Evolutionary conservation across 192 early-diverging fungal species (phyloP), one percentile per base, ranked within the genome.

Genomic region (Helicostylum pulchrum): DNA sequence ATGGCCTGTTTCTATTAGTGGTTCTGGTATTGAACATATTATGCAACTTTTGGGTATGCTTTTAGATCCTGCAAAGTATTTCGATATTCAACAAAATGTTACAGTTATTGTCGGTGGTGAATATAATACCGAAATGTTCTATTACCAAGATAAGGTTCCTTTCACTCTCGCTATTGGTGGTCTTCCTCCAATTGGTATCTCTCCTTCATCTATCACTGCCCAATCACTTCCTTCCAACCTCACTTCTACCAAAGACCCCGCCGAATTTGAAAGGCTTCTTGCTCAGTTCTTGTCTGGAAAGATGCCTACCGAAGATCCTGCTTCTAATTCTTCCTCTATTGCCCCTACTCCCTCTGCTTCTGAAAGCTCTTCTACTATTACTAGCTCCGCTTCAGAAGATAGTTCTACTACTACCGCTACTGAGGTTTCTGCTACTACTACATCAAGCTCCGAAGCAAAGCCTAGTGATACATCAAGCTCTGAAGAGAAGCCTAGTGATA

Each of bases 1-100:
- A 0, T 66, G 65, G 52, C 31, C 57, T 30, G 60, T 66, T 30
- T 55, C 44, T 14, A n/a, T 62, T 9, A 20, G 48, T 39, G 54
- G 26, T 26, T 26, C 26, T 26, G 26, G 26, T 26, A 26, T 26
- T 26, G 26, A 26, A 2, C 26, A 26, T 26, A 0, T 26, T 26
- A 26, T 26, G 0, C 26, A 26, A 26, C 26, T 26, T 26, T 26
- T 26, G 26, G 26, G 26, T 26, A 26, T 26, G 26, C 26, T 26
- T 26, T 26, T 26, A 0, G 26, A 26, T 26, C 26, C 26, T 26
- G 26, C 26, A 26, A 26, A 26, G 44, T 45, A 12, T 45, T 45
- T 45, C 10, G 8, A 12, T 43, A 32, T 57, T 36, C 55, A 57
- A 17, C 36, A 57, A 19, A 57, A 57, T 57, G 36, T 57, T 17